phyloP scores from a whole-genome alignment of 2,329 filamentous ascomycete species.

The Xylaria sp. region DNA sequence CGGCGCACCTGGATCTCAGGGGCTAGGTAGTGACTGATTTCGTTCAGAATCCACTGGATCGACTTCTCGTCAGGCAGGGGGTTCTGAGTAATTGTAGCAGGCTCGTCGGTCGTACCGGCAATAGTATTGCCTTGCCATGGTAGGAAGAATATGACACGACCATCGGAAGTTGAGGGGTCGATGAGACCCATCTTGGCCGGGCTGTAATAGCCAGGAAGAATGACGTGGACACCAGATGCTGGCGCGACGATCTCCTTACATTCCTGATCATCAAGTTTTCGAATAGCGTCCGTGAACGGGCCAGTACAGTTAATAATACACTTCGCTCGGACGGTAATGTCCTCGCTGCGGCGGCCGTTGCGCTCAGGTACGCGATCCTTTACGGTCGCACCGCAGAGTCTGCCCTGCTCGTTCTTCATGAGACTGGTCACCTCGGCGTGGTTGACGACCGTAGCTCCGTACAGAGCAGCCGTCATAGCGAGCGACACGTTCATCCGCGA shows the following conservation, averaged over 20 bases:
- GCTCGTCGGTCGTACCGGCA: slow-evolving; percentile 85
- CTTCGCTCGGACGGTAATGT: slow-evolving; percentile 79
- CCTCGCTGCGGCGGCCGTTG: slow-evolving; percentile 68
- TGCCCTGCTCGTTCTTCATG: slow-evolving; percentile 77
- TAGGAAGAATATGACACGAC: slow-evolving; percentile 91
- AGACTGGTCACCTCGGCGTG: slow-evolving; percentile 83
- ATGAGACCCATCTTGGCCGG: slow-evolving; percentile 88
- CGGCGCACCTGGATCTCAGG: slow-evolving; percentile 87
- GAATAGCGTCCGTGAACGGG: slow-evolving; percentile 85
- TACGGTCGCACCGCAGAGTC: slow-evolving; percentile 76
- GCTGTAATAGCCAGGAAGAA: slow-evolving; percentile 87
- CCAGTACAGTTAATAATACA: slow-evolving; percentile 90
- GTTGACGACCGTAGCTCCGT: slow-evolving; percentile 84
- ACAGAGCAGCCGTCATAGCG: slow-evolving; percentile 88
- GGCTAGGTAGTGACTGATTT: slow-evolving; percentile 83
- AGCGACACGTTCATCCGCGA: slow-evolving; percentile 92
- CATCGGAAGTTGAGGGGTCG: slow-evolving; percentile 86
- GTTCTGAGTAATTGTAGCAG: slow-evolving; percentile 75
- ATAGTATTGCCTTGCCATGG: slow-evolving; percentile 95
- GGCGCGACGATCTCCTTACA: slow-evolving; percentile 84
- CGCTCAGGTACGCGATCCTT: slow-evolving; percentile 75
- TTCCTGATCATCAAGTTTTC: slow-evolving; percentile 81
- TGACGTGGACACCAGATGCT: slow-evolving; percentile 85
- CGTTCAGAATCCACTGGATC: slow-evolving; percentile 87
- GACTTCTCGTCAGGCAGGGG: slow-evolving; percentile 84